These are phyloP conservation scores for Alternaria tenuissima DNA, from an alignment of 2,329 filamentous ascomycete genomes.

Conservation along the genomic window DNA sequence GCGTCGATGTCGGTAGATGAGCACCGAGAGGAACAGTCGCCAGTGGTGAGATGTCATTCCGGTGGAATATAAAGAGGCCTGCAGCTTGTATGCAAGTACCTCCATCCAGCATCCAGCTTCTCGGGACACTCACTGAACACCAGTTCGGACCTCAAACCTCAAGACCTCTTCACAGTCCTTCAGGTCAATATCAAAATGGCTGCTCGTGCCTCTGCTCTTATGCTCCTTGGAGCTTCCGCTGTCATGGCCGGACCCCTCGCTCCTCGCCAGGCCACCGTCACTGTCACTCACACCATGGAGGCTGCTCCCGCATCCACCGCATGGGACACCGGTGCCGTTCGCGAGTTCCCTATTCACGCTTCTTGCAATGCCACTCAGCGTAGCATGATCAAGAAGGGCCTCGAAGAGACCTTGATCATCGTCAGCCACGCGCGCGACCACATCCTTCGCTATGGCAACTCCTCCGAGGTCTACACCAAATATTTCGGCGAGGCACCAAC, in stretches of 20 bases:
- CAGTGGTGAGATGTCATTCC: not conserved
- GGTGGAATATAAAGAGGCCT: slow-evolving; percentile 32
- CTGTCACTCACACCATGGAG: slow-evolving; percentile 25
- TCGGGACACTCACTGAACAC: slow-evolving; percentile 27
- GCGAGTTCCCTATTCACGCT: slow-evolving; percentile 63
- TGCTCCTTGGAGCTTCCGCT: slow-evolving; percentile 39
- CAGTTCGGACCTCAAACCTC: slow-evolving; percentile 24
- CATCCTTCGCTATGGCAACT: slow-evolving; percentile 64
- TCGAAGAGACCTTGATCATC: slow-evolving; percentile 67
- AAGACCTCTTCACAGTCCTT: slow-evolving; percentile 5
- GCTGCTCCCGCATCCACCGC: slow-evolving; percentile 22
- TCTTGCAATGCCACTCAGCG: slow-evolving; percentile 72
- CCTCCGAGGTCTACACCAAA: slow-evolving; percentile 67
- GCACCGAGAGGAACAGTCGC: slow-evolving; percentile 22
- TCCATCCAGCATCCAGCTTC: slow-evolving; percentile 31
- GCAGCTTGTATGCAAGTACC: slow-evolving; percentile 16
- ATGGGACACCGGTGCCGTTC: slow-evolving; percentile 52
- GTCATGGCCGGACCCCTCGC: slow-evolving; percentile 38
- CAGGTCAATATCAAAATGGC: slow-evolving; percentile 29
- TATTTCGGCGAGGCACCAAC: slow-evolving; percentile 71
- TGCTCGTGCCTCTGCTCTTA: slow-evolving; percentile 29
- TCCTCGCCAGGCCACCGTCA: slow-evolving; percentile 34
- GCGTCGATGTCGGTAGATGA: slow-evolving; percentile 26
- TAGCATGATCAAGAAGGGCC: slow-evolving; percentile 63
- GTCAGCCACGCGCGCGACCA: slow-evolving; percentile 70